Evolutionary conservation across 2,329 filamentous ascomycete genomes (phyloP).

Genomic region (Trichoderma citrinoviride): DNA sequence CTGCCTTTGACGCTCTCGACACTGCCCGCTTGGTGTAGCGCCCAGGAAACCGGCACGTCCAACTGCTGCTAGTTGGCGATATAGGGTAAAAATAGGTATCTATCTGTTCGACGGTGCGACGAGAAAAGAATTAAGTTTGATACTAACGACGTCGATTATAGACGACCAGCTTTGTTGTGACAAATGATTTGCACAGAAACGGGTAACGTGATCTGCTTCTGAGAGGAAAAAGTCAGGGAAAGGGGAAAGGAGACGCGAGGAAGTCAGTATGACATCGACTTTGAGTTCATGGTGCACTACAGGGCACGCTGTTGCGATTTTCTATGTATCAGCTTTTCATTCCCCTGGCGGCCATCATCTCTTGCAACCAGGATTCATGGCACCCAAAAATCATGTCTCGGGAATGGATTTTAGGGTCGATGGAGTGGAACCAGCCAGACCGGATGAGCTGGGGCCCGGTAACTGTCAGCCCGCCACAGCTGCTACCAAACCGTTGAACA

Average conservation of each 20-base stretch:
- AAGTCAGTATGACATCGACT: no score
- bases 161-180: background rate
- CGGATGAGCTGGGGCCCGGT: conserved; percentile 5
- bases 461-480: conserved; percentile 15
- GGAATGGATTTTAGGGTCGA: conserved; percentile 10
- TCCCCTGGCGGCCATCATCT: background rate
- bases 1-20: background rate
- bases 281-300: no score
- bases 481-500: background rate
- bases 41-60: background rate
- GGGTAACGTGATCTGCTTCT: background rate
- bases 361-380: background rate
- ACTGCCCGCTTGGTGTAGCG: conserved; percentile 14
- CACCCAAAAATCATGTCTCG: conserved; percentile 10
- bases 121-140: background rate
- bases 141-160: background rate
- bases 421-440: conserved; percentile 10
- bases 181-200: background rate
- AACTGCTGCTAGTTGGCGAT: background rate
- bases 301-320: no score
- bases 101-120: background rate
- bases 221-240: no score
- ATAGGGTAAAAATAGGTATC: conserved; percentile 13
- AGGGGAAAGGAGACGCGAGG: background rate
- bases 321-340: background rate